Base-by-base conservation (phyloP, 140 eudicot genomes). In the Oenanthe javanica region DNA sequence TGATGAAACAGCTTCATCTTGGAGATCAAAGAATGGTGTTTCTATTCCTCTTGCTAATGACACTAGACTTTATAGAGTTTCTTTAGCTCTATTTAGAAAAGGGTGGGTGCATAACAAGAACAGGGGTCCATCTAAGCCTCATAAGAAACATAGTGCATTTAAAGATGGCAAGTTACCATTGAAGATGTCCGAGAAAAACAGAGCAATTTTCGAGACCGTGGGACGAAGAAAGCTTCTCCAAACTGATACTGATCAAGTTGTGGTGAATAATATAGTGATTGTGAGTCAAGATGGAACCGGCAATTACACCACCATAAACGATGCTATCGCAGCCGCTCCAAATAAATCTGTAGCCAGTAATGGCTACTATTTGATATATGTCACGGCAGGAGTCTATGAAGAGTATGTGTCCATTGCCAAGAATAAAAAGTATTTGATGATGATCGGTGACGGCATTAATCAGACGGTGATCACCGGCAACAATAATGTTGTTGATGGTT, bases 391-490 rank as follows among this genome's bases (percentile, higher is more conserved):
- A 1, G 83, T 88, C 16, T 93, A 93, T 69, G 79, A 94, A 49
- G 98, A 94, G 67, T 90, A 94, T 27, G 91, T 94, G 16, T 83
- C 87, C 55, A 84, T 94, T 69, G 84, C 89, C 0, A 94, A 90
- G 84, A 87, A 92, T 82, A 88, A 92, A 82, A 77, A 64, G 70
- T 90, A 90, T 77, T 67, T 94, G 77, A 94, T 94, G 98, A 87
- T 94, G 79, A 80, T 94, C 45, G 98, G 98, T 1, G 97, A 92
- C 67, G 98, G 98, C 9, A 89, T 94, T 70, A 92, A 90, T 74
- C 93, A 88, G 85, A 94, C 98, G 4, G 80, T 94, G 25, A 84
- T 94, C 77, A 88, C 98, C 5, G 98, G 98, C 67, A 84, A 85
- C 66, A 93, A 78, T 9, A 92, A 79, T 72, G 85, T 90, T 11